Evolutionary conservation across 176 grass and related monocot genomes (phyloP).

Genomic region (Otatea glauca): DNA sequence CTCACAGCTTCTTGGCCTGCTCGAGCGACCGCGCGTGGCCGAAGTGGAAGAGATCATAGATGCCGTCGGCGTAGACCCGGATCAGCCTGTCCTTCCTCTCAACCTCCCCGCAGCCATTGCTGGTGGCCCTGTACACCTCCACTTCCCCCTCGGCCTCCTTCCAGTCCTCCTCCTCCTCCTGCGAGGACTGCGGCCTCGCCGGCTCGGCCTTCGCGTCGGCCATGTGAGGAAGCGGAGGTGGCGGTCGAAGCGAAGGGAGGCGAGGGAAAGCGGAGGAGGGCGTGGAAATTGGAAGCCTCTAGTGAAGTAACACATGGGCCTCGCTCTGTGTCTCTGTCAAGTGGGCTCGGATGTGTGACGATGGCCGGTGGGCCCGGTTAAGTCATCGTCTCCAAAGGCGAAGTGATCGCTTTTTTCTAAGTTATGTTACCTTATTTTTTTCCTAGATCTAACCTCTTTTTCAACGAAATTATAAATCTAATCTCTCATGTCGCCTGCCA

Average conservation of each 20-base stretch:
- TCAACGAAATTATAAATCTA: no score
- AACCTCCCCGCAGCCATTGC: slow-evolving; percentile 18
- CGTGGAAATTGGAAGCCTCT: neutral
- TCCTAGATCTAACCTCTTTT: no score
- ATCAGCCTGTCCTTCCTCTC: slow-evolving; percentile 60
- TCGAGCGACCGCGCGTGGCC: slow-evolving; percentile 88
- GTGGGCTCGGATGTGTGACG: neutral
- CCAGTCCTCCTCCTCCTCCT: slow-evolving; percentile 67
- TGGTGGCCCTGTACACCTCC: slow-evolving; percentile 21
- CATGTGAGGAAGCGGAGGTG: slow-evolving; percentile 43
- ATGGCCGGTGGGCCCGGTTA: neutral
- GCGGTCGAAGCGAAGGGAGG: neutral
- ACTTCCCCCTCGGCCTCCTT: slow-evolving; percentile 57
- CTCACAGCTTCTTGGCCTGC: slow-evolving; percentile 87
- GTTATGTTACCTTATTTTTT: no score
- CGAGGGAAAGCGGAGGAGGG: neutral
- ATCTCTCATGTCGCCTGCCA: no score
- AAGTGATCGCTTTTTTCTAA: neutral
- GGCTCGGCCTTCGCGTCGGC: slow-evolving; percentile 52
- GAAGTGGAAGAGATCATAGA: slow-evolving; percentile 97
- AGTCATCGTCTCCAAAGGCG: neutral
- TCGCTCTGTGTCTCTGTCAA: neutral
- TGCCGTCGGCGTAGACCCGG: slow-evolving; percentile 87
- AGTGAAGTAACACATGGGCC: neutral
- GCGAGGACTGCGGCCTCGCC: slow-evolving; percentile 48